Evolutionary conservation across 257 asterid species (phyloP), one percentile per base, ranked within the genome.

Genomic region (Cruciata laevipes): DNA sequence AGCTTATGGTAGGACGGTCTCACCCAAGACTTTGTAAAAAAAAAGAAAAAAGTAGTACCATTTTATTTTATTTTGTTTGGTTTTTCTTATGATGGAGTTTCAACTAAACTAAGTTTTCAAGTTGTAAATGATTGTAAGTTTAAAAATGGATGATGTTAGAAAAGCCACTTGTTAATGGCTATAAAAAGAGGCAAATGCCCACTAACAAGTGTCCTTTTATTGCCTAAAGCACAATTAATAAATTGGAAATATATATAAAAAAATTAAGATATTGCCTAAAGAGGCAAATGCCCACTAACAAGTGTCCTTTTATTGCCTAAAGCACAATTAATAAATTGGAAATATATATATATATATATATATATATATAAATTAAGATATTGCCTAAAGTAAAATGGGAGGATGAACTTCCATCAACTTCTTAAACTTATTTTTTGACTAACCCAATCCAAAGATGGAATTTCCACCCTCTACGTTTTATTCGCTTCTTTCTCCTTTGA

Each of bases 221-320:
- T 53, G 27, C 27, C 60, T 66, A 35, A 70, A 77, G 79, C 62
- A 60, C 63, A 71, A 73, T 62, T 65, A 44, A 10, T 70, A 14
- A 61, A 21, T 49, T 73, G 51, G 58, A 40, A 40, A 40, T 27
- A 27, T 27, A 1, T 27, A 27, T 1, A 27, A 27, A 33, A 33
- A 4, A 33, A 4, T 6, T 33, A 7, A 33, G 7, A 33, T 31
- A 31, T 31, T 31, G 35, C 35, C 35, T 31, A 31, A 31, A 37
- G 9, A 76, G 52, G 79, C 67, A 71, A 87, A 87, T 85, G 89
- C 92, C 96, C 96, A 89, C 95, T 89, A 81, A 79, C 70, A 79
- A 77, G 66, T 59, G 33, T 63, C 56, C 20, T 53, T 53, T 53
- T 53, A 7, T 21, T 53, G 27, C 27, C 60, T 66, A 35, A 70